These are phyloP conservation scores for Monilinia fructicola DNA, from an alignment of 2,329 filamentous ascomycete genomes.

Conservation along the genomic window DNA sequence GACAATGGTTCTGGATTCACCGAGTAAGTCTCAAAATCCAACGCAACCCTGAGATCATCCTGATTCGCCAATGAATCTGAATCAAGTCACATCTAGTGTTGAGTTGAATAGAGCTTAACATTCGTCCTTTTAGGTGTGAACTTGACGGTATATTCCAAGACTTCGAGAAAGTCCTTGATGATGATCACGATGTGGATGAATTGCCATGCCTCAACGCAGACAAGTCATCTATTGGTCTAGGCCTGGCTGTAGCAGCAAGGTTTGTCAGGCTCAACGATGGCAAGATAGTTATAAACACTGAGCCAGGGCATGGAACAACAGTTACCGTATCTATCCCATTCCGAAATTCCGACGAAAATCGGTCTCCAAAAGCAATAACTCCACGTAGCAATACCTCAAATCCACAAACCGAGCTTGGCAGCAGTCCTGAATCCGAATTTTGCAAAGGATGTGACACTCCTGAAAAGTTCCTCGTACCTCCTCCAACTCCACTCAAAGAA, in stretches of 20 bases:
- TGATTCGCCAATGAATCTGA: slow-evolving; percentile 48
- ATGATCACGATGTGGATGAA: slow-evolving; percentile 44
- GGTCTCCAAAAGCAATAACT: background rate
- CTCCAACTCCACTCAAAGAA: background rate
- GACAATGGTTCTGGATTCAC: slow-evolving; percentile 31
- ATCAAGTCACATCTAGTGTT: slow-evolving; percentile 65
- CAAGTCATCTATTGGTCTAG: slow-evolving; percentile 28
- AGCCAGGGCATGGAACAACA: slow-evolving; percentile 27
- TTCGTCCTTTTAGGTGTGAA: slow-evolving; percentile 62
- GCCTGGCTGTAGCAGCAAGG: slow-evolving; percentile 32
- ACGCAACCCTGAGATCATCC: too few relatives aligned
- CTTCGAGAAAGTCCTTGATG: slow-evolving; percentile 56
- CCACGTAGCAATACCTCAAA: too few relatives aligned
- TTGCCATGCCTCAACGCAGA: slow-evolving; percentile 20
- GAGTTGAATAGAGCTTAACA: slow-evolving; percentile 71
- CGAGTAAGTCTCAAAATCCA: slow-evolving; percentile 19
- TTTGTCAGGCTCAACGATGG: slow-evolving; percentile 33
- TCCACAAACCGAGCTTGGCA: too few relatives aligned
- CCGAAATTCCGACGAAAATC: slow-evolving; percentile 23
- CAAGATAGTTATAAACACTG: slow-evolving; percentile 32
- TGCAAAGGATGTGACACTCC: background rate
- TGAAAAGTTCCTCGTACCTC: background rate
- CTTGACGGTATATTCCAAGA: slow-evolving; percentile 59
- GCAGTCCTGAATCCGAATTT: background rate
- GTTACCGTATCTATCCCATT: slow-evolving; percentile 34